Conservation (phyloP, 495 filamentous ascomycete genomes). For the Massariosphaeria phaeospora region DNA sequence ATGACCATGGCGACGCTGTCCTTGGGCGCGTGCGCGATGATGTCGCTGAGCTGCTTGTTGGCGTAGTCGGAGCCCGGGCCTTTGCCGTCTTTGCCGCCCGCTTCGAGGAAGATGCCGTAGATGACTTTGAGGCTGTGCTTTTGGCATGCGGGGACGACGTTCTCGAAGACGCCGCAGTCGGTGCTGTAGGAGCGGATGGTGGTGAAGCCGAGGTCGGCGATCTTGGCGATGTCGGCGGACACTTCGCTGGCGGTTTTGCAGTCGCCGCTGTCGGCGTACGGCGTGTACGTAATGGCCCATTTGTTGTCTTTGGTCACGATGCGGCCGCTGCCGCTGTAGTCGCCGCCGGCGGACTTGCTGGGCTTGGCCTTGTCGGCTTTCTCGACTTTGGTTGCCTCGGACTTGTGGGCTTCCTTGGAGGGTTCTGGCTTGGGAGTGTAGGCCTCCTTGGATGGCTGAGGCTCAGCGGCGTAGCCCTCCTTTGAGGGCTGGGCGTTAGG, state of each 20-base stretch:
- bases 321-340: conserved; percentile 22
- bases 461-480: conserved; percentile 25
- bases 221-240: conserved; percentile 58
- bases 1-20: conserved; percentile 70
- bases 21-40: conserved; percentile 49
- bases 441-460: conserved; percentile 25
- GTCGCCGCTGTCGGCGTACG: conserved; percentile 55
- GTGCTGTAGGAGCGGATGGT: conserved; percentile 85
- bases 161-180: conserved; percentile 77
- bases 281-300: conserved; percentile 92
- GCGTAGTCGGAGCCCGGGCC: conserved; percentile 30
- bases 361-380: conserved; percentile 27
- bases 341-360: conserved; percentile 21
- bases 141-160: conserved; percentile 61
- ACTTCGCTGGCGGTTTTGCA: conserved; percentile 68
- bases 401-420: background rate
- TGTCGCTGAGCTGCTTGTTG: conserved; percentile 62
- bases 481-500: conserved; percentile 55
- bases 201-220: conserved; percentile 69
- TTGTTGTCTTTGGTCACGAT: conserved; percentile 51
- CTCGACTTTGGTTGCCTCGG: conserved; percentile 9
- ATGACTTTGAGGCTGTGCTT: conserved; percentile 68
- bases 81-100: conserved; percentile 49
- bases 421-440: conserved; percentile 5
- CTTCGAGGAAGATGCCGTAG: conserved; percentile 73